Conservation (phyloP, 2,329 filamentous ascomycete genomes). For the Exserohilum turcica region DNA sequence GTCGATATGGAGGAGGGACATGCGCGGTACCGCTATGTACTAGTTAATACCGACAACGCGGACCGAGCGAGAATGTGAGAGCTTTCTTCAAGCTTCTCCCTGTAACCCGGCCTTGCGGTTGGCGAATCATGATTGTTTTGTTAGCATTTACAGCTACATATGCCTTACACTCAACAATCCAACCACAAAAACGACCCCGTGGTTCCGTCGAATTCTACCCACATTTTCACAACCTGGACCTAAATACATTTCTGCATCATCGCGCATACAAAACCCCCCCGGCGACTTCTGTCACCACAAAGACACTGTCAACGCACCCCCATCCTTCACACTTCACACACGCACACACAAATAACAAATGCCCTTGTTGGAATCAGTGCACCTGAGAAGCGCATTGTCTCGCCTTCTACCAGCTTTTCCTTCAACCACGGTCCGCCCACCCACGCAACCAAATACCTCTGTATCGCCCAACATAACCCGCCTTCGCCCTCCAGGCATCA, state of each 20-base stretch:
- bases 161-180: background rate
- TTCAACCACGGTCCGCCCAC: background rate
- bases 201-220: background rate
- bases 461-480: background rate
- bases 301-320: background rate
- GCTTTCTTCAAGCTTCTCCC: background rate
- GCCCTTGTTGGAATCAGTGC: background rate
- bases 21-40: constrained; percentile 52
- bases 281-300: too few species aligned
- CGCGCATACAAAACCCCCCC: too few species aligned
- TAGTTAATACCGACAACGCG: constrained; percentile 36
- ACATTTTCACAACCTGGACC: too few species aligned
- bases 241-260: too few species aligned
- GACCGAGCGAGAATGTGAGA: constrained; percentile 33
- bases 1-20: constrained; percentile 64
- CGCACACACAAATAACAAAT: background rate
- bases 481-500: too few species aligned
- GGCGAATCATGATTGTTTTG: too few species aligned
- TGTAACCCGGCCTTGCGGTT: too few species aligned
- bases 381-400: background rate
- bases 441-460: background rate
- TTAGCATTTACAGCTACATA: background rate
- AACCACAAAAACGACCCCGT: background rate
- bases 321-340: background rate
- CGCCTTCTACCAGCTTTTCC: background rate